phyloP scores from a whole-genome alignment of 2,329 filamentous ascomycete species.

The Cladosporium cucumerinum region DNA sequence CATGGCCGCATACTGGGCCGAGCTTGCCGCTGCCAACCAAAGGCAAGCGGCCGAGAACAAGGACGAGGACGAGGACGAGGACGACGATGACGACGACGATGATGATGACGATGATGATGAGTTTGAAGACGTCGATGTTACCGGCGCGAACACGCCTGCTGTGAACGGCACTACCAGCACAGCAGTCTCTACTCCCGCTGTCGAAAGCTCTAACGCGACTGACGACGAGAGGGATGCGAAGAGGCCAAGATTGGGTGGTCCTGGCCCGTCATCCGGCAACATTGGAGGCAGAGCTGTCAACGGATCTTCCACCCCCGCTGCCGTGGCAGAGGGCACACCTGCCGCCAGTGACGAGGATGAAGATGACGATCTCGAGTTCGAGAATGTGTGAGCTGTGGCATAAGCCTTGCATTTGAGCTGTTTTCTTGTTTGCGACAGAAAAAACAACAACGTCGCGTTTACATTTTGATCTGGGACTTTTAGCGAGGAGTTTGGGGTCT shows the following conservation, averaged over 20 bases:
- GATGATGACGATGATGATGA: constrained; percentile 50
- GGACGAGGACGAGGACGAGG: constrained; percentile 49
- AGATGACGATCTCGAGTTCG: constrained; percentile 36
- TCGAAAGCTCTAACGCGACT: constrained; percentile 33
- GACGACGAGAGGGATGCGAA: constrained; percentile 54
- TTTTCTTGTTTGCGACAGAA: background rate
- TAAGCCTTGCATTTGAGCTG: background rate
- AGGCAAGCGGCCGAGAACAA: constrained; percentile 45
- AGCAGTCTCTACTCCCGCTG: constrained; percentile 29
- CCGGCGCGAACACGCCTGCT: constrained; percentile 35
- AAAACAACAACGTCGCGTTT: background rate
- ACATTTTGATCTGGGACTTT: background rate
- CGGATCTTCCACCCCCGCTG: constrained; percentile 18
- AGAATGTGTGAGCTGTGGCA: constrained; percentile 16
- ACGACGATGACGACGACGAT: constrained; percentile 48
- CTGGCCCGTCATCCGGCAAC: constrained; percentile 26
- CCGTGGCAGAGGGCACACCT: constrained; percentile 34
- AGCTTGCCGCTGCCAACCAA: constrained; percentile 60
- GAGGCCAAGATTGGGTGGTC: constrained; percentile 58
- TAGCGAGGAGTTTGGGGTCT: constrained; percentile 6
- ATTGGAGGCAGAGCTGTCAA: constrained; percentile 18
- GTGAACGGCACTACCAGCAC: constrained; percentile 32
- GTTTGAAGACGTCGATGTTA: constrained; percentile 55
- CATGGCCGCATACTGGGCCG: constrained; percentile 66
- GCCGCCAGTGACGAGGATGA: constrained; percentile 42